Base-by-base conservation (phyloP, 2,329 filamentous ascomycete genomes). In the Eurotiales sp. region DNA sequence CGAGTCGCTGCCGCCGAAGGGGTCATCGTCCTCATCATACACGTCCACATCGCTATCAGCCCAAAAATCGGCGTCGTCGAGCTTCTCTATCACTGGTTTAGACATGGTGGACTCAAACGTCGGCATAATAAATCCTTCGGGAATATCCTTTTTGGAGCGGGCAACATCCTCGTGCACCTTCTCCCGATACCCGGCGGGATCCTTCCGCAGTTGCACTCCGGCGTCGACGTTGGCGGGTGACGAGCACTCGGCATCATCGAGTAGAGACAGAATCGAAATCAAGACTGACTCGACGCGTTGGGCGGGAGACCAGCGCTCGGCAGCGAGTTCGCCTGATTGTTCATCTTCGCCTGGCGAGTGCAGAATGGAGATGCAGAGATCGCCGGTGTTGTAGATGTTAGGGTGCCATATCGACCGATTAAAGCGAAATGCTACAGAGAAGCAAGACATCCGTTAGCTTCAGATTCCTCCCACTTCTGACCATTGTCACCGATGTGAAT, bases 221-320 rank as follows among this genome's bases (percentile, higher is more conserved):
- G 93, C 92, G 60, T 97, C 92, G 50, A 97, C 91, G 67, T 97
- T 97, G 56, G 92, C 93, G 0, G 93, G 90, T 0, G 90, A 96
- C 60, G 85, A 90, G 62, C 95, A 89, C 70, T 99, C 92, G 12
- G 92, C 90, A 61, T 96, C 90, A 67, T 97, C 93, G 50, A 99
- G 83, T 2, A 99, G 82, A 5, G 93, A 86, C 7, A 97, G 81
- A 15, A 97, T 88, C 8, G 90, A 96, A 56, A 95, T 90, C 15
- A 99, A 81, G 30, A 99, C 91, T 2, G 90, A 95, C 73, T 97
- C 93, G 43, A 95, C 92, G 17, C 91, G 88, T 69, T 97, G 92
- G 3, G 93, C 84, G 1, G 93, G 91, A 5, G 89, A 90, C 92
- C 92, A 99, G 52, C 92, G 87, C 73, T 97, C 93, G 53, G 86